Evolutionary conservation across 441 rosid genomes (phyloP), one percentile per base, ranked within the genome.

Genomic region (Croton laevigatus): DNA sequence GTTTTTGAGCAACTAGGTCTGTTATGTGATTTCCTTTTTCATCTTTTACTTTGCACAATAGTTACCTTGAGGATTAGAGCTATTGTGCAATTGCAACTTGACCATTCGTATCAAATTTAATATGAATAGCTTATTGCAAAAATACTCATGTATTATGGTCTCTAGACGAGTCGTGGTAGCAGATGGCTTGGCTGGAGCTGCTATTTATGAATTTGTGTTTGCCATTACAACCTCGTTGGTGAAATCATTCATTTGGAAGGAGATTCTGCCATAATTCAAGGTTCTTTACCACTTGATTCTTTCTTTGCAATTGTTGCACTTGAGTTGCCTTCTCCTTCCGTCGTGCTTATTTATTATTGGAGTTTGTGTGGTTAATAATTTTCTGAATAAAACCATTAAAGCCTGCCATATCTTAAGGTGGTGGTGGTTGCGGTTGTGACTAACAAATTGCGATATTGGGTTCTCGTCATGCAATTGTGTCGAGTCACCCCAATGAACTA

Each of bases 151-250:
- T n/a, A n/a, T n/a, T n/a, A n/a, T n/a, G 99, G 99, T 96, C 11
- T 96, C 99, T 62, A 97, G 97, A 58, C 98, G 96, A 3, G 99
- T 96, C 37, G 97, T 96, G 63, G 86, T 96, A 65, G 99, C 98
- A 7, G 99, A 96, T 82, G 97, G 99, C 75, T 91, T 96, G 99
- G 94, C 88, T 45, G 99, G 99, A 65, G 99, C 98, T 75, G 99
- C 99, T 70, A 96, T 96, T 98, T 93, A 96, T 68, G 98, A 96
- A 80, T 96, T 68, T 98, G 97, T 78, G 97, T 96, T n/a, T 97
- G 99, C 10, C 86, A 93, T 74, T 94, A 96, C 85, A 90, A 91
- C 36, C 80, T 93, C 68, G 93, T 96, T 32, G 98, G 99, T 68
- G 99, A 96, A 79, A 96, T 96, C 75, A 93, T 96, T 52, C 87